These are phyloP conservation scores for Striga hermonthica DNA, from an alignment of 305 asterid genomes.

Conservation along the genomic window DNA sequence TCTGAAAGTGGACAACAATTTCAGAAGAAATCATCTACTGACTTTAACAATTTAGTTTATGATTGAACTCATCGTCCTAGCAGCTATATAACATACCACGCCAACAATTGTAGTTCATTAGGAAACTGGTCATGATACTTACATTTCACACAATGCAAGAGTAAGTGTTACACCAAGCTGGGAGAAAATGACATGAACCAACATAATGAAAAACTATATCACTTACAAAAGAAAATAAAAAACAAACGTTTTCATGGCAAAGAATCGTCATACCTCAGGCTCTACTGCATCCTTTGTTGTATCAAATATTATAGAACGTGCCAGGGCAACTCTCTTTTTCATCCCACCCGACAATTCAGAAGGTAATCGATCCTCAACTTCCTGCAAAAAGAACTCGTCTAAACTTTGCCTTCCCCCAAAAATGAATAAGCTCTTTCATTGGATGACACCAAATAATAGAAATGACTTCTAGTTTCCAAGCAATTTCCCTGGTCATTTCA, in stretches of 20 bases:
- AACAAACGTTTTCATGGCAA: neutral
- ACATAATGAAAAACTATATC: constrained; percentile 2
- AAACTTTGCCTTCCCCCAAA: constrained; percentile 23
- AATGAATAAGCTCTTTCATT: constrained; percentile 29
- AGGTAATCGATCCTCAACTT: constrained; percentile 90
- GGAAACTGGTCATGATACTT: too few species aligned
- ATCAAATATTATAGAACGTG: constrained; percentile 92
- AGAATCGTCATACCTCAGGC: constrained; percentile 72
- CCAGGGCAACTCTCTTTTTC: constrained; percentile 99
- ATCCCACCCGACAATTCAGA: constrained; percentile 99
- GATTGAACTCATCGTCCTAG: too few species aligned
- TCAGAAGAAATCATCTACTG: too few species aligned
- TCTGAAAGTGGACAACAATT: too few species aligned
- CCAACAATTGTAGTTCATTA: too few species aligned
- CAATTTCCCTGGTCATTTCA: constrained; percentile 19
- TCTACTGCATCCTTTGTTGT: constrained; percentile 71
- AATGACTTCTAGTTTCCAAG: constrained; percentile 21
- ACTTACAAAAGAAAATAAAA: neutral
- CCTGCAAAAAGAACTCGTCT: constrained; percentile 48
- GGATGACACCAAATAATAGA: constrained; percentile 15
- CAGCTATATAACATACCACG: too few species aligned
- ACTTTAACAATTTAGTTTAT: too few species aligned
- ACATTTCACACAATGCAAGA: too few species aligned
- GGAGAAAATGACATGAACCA: neutral
- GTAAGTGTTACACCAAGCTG: too few species aligned